Evolutionary conservation across 371 early-diverging fungal genomes (phyloP), one percentile per base, ranked within the genome.

Genomic region (Entomophthora muscae): DNA sequence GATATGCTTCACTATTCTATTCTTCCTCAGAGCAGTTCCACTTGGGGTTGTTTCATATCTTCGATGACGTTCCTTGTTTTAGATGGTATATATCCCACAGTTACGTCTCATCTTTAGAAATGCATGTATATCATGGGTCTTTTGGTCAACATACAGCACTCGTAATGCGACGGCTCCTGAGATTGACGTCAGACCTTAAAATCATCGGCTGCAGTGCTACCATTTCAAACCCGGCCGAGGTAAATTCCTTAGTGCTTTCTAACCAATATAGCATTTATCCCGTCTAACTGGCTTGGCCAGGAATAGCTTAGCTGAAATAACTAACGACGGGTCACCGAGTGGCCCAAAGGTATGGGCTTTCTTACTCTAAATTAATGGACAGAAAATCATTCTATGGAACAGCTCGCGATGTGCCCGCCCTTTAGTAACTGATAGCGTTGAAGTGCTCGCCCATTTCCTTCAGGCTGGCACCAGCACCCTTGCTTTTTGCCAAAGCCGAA

Each of bases 1-100:
- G 91, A 91, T 65, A 89, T 87, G 75, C 69, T 91, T 7, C 90
- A 91, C 68, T 67, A 76, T 59, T 69, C 83, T 1, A 80, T 90
- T 56, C 69, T 88, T 32, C 89, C 89, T 0, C 73, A 79, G 42
- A 10, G 42, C 61, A 67, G 71, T 0, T 57, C 57, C 12, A 57
- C 66, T n/a, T 91, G 91, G 91, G 66, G 55, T 3, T 26, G 56
- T 21, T 83, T 86, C 67, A 66, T 86, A 28, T 32, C 30, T 1
- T 53, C 70, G 0, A 61, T 91, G 52, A 72, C 69, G 56, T 76
- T 78, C 60, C 77, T 90, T 0, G 81, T 91, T 0, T 69, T 91
- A 13, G 91, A 91, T 69, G 86, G 83, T 83, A 73, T 64, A 42
- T 42, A 64, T 12, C 62, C 12, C 24, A 12, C 32, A n/a, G 17